These are phyloP conservation scores for Ophiocordyceps camponoti-rufipedis DNA, from an alignment of 2,329 filamentous ascomycete species.

Conservation along the genomic window DNA sequence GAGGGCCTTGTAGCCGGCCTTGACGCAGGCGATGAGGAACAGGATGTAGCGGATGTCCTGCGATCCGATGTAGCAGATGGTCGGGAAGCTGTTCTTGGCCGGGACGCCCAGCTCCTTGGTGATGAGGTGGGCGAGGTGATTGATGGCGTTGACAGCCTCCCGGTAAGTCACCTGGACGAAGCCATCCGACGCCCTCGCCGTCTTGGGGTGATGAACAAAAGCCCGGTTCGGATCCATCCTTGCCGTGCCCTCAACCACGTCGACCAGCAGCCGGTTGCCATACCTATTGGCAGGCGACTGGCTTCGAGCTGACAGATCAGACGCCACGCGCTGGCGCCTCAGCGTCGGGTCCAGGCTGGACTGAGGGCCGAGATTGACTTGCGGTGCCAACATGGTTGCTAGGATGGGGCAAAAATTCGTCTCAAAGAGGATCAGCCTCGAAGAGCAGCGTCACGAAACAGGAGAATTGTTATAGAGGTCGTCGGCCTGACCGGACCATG, in stretches of 20 bases:
- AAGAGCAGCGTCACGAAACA: no score
- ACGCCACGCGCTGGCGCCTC: not conserved
- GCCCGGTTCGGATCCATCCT: slow-evolving; percentile 11
- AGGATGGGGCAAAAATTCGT: no score
- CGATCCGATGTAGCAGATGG: slow-evolving; percentile 15
- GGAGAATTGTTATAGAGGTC: not conserved
- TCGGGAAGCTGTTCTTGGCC: slow-evolving; percentile 11
- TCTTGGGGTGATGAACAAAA: slow-evolving; percentile 17
- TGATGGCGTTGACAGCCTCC: slow-evolving; percentile 11
- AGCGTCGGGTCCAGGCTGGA: not conserved
- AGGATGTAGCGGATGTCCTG: slow-evolving; percentile 4
- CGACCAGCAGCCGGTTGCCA: slow-evolving; percentile 4
- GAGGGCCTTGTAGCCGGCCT: slow-evolving; percentile 3
- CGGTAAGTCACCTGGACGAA: slow-evolving; percentile 11
- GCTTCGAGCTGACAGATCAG: not conserved
- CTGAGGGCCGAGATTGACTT: not conserved
- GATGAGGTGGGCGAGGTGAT: slow-evolving; percentile 14
- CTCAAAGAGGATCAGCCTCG: no score
- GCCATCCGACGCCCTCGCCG: slow-evolving; percentile 7
- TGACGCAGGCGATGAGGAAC: slow-evolving; percentile 4
- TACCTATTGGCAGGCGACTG: not conserved
- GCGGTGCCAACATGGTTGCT: slow-evolving; percentile 53
- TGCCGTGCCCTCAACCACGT: slow-evolving; percentile 8
- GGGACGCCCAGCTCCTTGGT: slow-evolving; percentile 16
- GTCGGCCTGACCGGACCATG: not conserved